Conservation (phyloP, 345 rosid species). For the Litchi chinensis region DNA sequence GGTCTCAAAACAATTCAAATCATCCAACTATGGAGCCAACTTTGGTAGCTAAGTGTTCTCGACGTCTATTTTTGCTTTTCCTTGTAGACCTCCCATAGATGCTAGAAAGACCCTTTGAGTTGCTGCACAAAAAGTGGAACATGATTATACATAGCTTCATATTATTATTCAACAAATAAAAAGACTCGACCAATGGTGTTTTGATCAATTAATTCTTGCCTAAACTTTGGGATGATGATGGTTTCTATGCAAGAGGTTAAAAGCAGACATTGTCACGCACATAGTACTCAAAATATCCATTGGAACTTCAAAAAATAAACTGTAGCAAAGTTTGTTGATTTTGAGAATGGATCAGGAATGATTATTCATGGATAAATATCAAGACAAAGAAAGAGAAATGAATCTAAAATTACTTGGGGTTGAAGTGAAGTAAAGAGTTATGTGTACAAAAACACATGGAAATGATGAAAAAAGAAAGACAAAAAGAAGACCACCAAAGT, state of each 20-base stretch:
- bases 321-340: background rate
- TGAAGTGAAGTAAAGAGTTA: too few species aligned
- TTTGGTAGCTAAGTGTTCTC: background rate
- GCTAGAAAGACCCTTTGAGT: constrained; percentile 4
- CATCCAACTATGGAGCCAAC: constrained; percentile 26
- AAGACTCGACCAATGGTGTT: background rate
- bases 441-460: too few species aligned
- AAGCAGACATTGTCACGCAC: constrained; percentile 19
- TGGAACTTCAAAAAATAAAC: background rate
- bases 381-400: background rate
- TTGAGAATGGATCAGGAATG: background rate
- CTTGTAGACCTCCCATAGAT: background rate
- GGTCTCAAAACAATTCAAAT: constrained; percentile 38
- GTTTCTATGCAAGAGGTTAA: constrained; percentile 19
- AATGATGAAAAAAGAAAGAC: too few species aligned
- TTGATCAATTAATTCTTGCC: background rate
- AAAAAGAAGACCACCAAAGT: too few species aligned
- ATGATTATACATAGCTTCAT: too few species aligned
- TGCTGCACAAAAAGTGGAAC: too few species aligned
- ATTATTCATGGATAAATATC: background rate
- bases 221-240: constrained; percentile 11
- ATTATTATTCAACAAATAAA: background rate
- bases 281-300: constrained; percentile 22
- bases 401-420: too few species aligned
- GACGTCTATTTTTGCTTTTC: constrained; percentile 2